These are phyloP conservation scores for Saccharomyces hybrid DNA, from an alignment of 1,139 yeast genomes.

Conservation along the genomic window DNA sequence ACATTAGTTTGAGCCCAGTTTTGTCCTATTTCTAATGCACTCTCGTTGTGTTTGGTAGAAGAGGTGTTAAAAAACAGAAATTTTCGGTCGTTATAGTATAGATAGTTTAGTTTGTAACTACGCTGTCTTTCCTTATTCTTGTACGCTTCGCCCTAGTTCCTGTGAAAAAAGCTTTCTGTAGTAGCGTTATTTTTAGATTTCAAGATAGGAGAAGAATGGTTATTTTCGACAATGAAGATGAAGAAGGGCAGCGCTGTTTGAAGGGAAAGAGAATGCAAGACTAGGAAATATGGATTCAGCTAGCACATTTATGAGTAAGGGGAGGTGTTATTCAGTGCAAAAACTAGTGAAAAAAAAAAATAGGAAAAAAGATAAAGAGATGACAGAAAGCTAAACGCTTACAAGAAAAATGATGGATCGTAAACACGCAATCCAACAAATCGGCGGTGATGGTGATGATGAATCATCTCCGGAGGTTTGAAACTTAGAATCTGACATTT, in stretches of 20 bases:
- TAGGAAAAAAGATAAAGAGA: not conserved
- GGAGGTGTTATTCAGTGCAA: not conserved
- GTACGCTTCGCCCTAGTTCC: not conserved
- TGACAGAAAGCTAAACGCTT: not conserved
- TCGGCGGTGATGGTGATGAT: not conserved
- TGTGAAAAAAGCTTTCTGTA: not conserved
- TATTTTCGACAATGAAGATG: not conserved
- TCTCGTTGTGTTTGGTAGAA: not conserved
- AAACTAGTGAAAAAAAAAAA: not conserved
- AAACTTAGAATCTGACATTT: not conserved
- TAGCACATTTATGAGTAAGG: not conserved
- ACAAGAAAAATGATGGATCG: not conserved
- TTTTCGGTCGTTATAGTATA: not conserved
- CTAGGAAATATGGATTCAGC: not conserved
- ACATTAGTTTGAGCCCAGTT: constrained; percentile 8
- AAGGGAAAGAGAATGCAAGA: not conserved
- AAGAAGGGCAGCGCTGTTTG: not conserved
- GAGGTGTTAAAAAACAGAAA: not conserved
- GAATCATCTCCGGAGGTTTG: not conserved
- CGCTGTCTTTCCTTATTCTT: not conserved
- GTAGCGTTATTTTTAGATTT: not conserved
- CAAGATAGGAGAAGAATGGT: not conserved
- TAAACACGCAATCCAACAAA: constrained; percentile 1
- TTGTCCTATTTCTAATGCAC: not conserved
- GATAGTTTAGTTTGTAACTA: not conserved